Percentiles rank a stretch among this genome's conserved stretches.
Evolutionary conservation across 768 basidiomycete genomes (phyloP).

Genomic region (Tylopilus felleus): DNA sequence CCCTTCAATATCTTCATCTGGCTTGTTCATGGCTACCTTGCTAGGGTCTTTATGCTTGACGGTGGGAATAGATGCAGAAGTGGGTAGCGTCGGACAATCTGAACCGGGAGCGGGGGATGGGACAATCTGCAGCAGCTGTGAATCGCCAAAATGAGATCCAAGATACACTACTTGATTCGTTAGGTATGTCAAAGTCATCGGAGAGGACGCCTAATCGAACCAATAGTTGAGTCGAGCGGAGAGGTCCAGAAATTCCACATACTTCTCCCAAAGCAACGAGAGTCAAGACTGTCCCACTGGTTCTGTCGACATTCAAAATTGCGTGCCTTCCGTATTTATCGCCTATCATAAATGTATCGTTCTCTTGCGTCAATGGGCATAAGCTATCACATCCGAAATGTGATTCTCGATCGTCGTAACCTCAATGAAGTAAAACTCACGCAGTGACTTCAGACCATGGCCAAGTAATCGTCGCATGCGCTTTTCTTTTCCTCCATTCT

Average conservation of each 20-base stretch:
- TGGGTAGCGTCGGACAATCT: constrained; percentile 45
- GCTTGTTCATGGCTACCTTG: constrained; percentile 37
- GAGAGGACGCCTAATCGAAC: constrained; percentile 56
- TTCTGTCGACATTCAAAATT: constrained; percentile 53
- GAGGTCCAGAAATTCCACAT: constrained; percentile 6
- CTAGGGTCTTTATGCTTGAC: constrained; percentile 36
- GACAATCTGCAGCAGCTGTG: constrained; percentile 67
- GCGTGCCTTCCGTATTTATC: constrained; percentile 71
- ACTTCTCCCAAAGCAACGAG: constrained; percentile 75
- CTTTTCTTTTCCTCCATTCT: constrained; percentile 51
- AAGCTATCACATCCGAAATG: constrained; percentile 36
- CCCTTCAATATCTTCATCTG: constrained; percentile 35
- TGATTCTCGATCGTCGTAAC: background rate
- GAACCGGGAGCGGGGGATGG: constrained; percentile 39
- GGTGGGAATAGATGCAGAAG: constrained; percentile 46
- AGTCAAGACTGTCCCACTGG: constrained; percentile 39
- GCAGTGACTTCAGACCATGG: constrained; percentile 71
- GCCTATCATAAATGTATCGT: constrained; percentile 55
- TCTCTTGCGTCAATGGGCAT: constrained; percentile 46
- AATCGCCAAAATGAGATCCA: constrained; percentile 80
- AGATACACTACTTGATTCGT: constrained; percentile 67
- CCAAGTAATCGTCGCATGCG: constrained; percentile 61
- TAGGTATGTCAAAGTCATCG: constrained; percentile 70
- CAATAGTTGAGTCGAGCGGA: constrained; percentile 7
- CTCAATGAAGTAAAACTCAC: constrained; percentile 39